phyloP scores from a whole-genome alignment of 306 rosid genomes.

The Cicer bijugum region DNA sequence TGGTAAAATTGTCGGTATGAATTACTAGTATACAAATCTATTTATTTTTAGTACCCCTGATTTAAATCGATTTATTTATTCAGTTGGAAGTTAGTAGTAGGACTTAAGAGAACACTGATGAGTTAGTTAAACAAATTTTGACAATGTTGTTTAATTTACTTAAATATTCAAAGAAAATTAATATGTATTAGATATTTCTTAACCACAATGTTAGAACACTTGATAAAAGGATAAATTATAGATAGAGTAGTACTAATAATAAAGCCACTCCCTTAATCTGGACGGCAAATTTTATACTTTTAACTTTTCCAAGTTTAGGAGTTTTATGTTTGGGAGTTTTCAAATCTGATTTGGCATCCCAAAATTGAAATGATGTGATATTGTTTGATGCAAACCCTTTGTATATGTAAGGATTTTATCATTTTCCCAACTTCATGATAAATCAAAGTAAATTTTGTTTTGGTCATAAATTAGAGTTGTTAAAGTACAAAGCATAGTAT shows the following conservation, averaged over 20 bases:
- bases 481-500: not conserved
- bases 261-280: not conserved
- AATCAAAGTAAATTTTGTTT: not conserved
- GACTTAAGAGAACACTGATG: too few relatives aligned
- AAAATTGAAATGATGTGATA: slow-evolving; percentile 4
- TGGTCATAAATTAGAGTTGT: not conserved
- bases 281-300: not conserved
- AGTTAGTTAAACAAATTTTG: too few relatives aligned
- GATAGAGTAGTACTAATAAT: too few relatives aligned
- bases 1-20: slow-evolving; percentile 10
- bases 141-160: too few relatives aligned
- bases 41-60: not conserved
- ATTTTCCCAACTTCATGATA: slow-evolving; percentile 17
- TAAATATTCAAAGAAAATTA: too few relatives aligned
- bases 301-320: slow-evolving; percentile 37
- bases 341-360: slow-evolving; percentile 35
- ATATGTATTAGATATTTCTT: too few relatives aligned
- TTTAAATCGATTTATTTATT: not conserved
- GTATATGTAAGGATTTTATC: slow-evolving; percentile 14
- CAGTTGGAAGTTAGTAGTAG: too few relatives aligned
- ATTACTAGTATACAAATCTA: not conserved
- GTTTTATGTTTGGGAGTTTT: not conserved
- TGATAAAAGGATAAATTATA: not conserved
- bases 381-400: slow-evolving; percentile 36
- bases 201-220: too few relatives aligned